Conservation (phyloP, 257 asterid species). For the Solanum sparsipilum region DNA sequence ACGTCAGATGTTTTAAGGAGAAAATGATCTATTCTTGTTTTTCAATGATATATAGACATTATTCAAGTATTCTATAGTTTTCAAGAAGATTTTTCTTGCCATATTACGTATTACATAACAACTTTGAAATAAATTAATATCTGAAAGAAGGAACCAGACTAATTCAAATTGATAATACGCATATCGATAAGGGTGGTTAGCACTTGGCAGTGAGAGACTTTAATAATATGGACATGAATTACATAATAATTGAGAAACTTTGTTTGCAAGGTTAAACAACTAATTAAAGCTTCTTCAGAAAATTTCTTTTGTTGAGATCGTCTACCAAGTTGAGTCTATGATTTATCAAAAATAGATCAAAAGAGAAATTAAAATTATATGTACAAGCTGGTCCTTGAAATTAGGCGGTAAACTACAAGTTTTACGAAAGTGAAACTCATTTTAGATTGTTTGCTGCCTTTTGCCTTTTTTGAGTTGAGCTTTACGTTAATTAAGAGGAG, state of each 20-base stretch:
- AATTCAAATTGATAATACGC: background rate
- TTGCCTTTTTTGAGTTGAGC: background rate
- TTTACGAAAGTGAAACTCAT: background rate
- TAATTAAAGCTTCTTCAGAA: background rate
- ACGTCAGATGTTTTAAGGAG: background rate
- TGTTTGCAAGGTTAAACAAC: background rate
- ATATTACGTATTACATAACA: background rate
- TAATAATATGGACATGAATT: background rate
- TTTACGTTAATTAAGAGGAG: background rate
- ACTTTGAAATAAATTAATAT: background rate
- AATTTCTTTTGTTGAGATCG: background rate
- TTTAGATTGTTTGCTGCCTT: background rate
- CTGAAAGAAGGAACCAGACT: background rate
- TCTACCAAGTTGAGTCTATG: background rate
- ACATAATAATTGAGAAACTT: background rate
- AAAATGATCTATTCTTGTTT: background rate
- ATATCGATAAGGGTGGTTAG: background rate
- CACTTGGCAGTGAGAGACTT: background rate
- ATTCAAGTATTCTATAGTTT: background rate
- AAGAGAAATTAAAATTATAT: too few relatives aligned
- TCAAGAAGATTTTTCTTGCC: background rate
- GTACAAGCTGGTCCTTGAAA: background rate
- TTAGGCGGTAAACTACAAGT: background rate
- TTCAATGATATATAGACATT: background rate
- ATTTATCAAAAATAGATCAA: too few relatives aligned